Evolutionary conservation across 176 grass and related monocot species (phyloP).

Genomic region (Lolium multiflorum): DNA sequence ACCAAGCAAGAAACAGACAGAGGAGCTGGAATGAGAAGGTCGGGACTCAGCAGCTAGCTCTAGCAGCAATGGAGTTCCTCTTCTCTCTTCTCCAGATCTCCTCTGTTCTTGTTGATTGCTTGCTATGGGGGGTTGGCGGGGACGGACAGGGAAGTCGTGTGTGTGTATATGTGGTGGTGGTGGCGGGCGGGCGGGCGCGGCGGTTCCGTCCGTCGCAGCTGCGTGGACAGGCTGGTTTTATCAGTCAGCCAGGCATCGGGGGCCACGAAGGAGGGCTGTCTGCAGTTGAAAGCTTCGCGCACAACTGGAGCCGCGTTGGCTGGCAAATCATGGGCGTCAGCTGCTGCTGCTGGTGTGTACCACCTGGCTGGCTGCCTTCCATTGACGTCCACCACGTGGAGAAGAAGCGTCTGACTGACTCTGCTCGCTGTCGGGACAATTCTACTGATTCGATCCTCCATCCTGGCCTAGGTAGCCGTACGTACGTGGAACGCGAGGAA

Average conservation of each 20-base stretch:
- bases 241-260: slow-evolving; percentile 33
- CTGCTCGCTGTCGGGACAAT: not conserved
- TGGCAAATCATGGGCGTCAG: slow-evolving; percentile 53
- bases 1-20: not conserved
- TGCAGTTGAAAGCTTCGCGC: slow-evolving; percentile 36
- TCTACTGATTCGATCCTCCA: no score
- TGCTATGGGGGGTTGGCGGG: slow-evolving; percentile 7
- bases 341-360: slow-evolving; percentile 44
- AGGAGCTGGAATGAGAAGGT: not conserved
- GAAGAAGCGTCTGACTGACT: not conserved
- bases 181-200: not conserved
- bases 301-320: slow-evolving; percentile 44
- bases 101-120: not conserved
- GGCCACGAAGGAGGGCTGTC: slow-evolving; percentile 34
- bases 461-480: not conserved
- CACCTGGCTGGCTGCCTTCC: slow-evolving; percentile 2
- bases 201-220: slow-evolving; percentile 14
- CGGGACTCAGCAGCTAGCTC: not conserved
- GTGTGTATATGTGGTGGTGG: slow-evolving; percentile 31
- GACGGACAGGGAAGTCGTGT: slow-evolving; percentile 12
- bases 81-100: slow-evolving; percentile 45
- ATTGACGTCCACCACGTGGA: slow-evolving; percentile 44
- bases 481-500: slow-evolving; percentile 3
- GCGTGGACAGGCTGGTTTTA: slow-evolving; percentile 57
- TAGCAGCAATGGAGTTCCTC: slow-evolving; percentile 14